Evolutionary conservation across 2,329 filamentous ascomycete genomes (phyloP).

Genomic region (Cordyceps fumosorosea): DNA sequence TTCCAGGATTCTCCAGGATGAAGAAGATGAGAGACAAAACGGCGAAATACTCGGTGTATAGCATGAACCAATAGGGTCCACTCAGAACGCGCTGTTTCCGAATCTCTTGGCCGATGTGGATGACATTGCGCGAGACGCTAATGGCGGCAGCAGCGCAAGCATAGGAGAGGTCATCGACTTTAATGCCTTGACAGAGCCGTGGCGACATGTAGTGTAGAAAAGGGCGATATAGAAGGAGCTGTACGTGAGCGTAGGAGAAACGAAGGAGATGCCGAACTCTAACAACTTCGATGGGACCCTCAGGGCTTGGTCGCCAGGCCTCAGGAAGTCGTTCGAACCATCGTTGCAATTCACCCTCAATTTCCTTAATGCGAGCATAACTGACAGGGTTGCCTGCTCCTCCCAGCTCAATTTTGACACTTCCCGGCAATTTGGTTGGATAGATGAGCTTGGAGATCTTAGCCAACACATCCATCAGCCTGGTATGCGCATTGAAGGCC

Average conservation of each 20-base stretch:
- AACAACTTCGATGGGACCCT: conserved; percentile 66
- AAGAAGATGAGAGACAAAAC: conserved; percentile 75
- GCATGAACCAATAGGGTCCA: conserved; percentile 80
- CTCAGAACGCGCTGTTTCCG: conserved; percentile 67
- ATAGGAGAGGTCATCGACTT: conserved; percentile 70
- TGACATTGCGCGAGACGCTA: conserved; percentile 63
- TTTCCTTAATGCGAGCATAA: conserved; percentile 56
- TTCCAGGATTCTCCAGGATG: conserved; percentile 72
- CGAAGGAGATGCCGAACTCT: conserved; percentile 66
- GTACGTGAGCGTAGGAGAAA: conserved; percentile 76
- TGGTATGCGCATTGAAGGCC: conserved; percentile 60
- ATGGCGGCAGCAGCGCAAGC: conserved; percentile 60
- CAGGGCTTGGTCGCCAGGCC: conserved; percentile 71
- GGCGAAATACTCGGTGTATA: conserved; percentile 78
- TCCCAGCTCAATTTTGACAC: conserved; percentile 34
- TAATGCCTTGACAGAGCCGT: conserved; percentile 46
- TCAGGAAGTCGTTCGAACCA: conserved; percentile 65
- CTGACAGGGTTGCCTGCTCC: conserved; percentile 55
- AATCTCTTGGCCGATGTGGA: conserved; percentile 75
- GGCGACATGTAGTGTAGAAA: conserved; percentile 79
- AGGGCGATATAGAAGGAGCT: conserved; percentile 75
- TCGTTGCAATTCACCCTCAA: conserved; percentile 55
- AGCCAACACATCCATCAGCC: conserved; percentile 55
- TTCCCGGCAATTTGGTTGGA: conserved; percentile 50
- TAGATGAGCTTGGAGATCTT: conserved; percentile 62